Percentiles rank a stretch among this genome's conserved stretches.
phyloP scores from a whole-genome alignment of 2,329 filamentous ascomycete genomes.

The Aspergillus calidoustus region DNA sequence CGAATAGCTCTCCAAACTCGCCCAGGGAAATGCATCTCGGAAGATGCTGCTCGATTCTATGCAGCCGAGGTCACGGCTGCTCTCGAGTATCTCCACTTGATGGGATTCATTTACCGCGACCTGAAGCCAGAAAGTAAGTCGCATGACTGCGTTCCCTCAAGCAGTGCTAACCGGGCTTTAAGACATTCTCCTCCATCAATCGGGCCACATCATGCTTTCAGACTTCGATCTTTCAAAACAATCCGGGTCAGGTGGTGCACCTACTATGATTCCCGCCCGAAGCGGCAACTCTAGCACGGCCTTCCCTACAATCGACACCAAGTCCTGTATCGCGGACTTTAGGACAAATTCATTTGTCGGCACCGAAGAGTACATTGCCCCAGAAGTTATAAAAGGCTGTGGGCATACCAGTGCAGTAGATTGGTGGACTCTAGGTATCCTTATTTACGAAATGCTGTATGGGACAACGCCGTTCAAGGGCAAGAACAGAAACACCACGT shows the following conservation, averaged over 20 bases:
- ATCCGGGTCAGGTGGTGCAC: constrained; percentile 91
- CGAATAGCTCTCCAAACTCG: constrained; percentile 82
- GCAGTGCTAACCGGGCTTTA: constrained; percentile 37
- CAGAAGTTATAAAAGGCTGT: constrained; percentile 97
- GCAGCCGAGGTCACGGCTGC: constrained; percentile 96
- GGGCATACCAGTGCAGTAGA: constrained; percentile 98
- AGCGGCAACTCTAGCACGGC: constrained; percentile 85
- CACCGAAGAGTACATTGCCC: constrained; percentile 98
- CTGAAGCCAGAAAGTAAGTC: constrained; percentile 91
- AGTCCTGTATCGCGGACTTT: constrained; percentile 98
- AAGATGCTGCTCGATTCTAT: constrained; percentile 96
- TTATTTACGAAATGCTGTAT: constrained; percentile 99
- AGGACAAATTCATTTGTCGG: constrained; percentile 98
- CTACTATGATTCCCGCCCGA: constrained; percentile 95
- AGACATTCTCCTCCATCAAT: constrained; percentile 98
- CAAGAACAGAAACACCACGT: constrained; percentile 97
- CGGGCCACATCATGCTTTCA: constrained; percentile 99
- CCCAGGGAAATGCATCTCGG: constrained; percentile 94
- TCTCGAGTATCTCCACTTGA: constrained; percentile 93
- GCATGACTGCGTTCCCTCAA: constrained; percentile 3
- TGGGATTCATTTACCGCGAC: constrained; percentile 99
- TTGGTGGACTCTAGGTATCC: constrained; percentile 97
- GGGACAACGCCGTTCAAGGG: constrained; percentile 99
- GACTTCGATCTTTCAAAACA: constrained; percentile 99
- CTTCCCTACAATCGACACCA: constrained; percentile 95